phyloP scores from a whole-genome alignment of 2,329 filamentous ascomycete genomes.

The Botrytis deweyae region DNA sequence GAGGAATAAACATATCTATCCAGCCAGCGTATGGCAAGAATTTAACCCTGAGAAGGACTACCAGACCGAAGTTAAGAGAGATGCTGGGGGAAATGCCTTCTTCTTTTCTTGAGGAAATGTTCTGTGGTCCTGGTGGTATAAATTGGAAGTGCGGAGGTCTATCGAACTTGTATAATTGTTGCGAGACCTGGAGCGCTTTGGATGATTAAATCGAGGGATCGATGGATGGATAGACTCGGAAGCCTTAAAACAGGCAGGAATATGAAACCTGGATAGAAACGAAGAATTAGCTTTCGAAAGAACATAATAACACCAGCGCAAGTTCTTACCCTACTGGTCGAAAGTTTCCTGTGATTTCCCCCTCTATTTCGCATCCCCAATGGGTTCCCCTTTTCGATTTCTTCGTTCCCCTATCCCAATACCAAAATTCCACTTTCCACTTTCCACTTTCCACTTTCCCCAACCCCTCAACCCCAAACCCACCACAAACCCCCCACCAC shows the following conservation, averaged over 20 bases:
- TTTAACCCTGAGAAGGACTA: slow-evolving; percentile 92
- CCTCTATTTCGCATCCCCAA: background rate
- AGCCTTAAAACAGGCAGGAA: background rate
- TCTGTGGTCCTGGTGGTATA: background rate
- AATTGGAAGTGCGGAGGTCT: background rate
- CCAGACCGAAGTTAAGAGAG: slow-evolving; percentile 71
- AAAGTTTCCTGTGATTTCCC: background rate
- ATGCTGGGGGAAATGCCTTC: slow-evolving; percentile 87
- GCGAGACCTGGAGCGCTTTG: background rate
- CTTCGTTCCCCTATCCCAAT: background rate
- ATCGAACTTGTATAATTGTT: background rate
- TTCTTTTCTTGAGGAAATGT: slow-evolving; percentile 62
- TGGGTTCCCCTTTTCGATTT: background rate
- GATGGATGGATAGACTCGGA: background rate
- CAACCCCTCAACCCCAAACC: background rate
- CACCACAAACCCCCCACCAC: background rate
- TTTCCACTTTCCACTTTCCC: background rate
- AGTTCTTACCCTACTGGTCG: background rate
- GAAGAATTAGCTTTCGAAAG: background rate
- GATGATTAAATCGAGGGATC: background rate
- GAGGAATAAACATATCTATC: slow-evolving; percentile 96
- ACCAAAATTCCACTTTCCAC: background rate
- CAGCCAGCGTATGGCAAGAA: slow-evolving; percentile 91
- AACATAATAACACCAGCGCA: background rate
- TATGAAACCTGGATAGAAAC: background rate